A percentile compares a stretch with the other conserved stretches of the same genome.
Conservation (phyloP, 2,329 filamentous ascomycete genomes). For the Huntiella savannae region DNA sequence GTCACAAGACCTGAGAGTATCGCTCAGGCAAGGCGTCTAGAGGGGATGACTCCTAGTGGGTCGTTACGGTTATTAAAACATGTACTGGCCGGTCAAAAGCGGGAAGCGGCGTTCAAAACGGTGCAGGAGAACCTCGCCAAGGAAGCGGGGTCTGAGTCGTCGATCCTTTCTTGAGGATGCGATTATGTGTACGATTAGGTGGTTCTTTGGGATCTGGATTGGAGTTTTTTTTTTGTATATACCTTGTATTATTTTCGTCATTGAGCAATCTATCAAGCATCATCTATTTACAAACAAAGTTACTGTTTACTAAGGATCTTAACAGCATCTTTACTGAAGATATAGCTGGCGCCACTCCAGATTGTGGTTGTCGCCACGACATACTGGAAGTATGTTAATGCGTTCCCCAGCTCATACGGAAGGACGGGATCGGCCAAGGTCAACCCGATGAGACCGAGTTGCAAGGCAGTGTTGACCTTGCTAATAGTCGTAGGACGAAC, state of each 20-base stretch:
- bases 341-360: constrained; percentile 86
- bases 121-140: constrained; percentile 2
- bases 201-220: not conserved
- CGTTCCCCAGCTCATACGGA: constrained; percentile 31
- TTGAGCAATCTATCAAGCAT: not conserved
- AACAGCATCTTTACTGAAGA: constrained; percentile 78
- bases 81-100: constrained; percentile 21
- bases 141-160: not conserved
- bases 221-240: not conserved
- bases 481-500: constrained; percentile 68
- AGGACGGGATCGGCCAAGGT: constrained; percentile 67
- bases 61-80: constrained; percentile 41
- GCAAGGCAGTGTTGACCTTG: constrained; percentile 86
- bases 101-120: constrained; percentile 7
- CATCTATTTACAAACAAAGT: not conserved
- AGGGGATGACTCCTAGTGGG: constrained; percentile 51
- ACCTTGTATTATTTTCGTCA: not conserved
- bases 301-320: constrained; percentile 44
- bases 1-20: constrained; percentile 62
- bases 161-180: not conserved
- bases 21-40: constrained; percentile 71
- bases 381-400: constrained; percentile 45
- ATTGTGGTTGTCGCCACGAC: constrained; percentile 75
- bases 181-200: not conserved
- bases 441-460: constrained; percentile 68